Conservation (phyloP, 1,284 basidiomycete genomes). For the Butyriboletus appendiculatus region DNA sequence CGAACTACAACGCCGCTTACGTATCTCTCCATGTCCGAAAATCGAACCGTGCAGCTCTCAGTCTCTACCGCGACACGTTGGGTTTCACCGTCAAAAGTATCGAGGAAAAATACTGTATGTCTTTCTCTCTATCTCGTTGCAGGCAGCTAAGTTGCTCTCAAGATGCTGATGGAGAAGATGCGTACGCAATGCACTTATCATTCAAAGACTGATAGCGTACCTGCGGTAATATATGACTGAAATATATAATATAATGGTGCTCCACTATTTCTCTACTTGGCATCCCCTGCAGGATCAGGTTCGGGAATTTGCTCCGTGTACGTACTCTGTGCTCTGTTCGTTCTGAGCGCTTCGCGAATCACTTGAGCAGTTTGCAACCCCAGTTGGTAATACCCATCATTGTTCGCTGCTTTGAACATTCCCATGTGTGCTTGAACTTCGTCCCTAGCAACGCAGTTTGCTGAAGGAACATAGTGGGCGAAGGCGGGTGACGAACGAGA, state of each 20-base stretch:
- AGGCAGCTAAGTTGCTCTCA: slow-evolving; percentile 9
- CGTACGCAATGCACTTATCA: slow-evolving; percentile 82
- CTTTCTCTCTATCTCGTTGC: background rate
- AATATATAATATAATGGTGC: slow-evolving; percentile 5
- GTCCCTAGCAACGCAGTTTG: slow-evolving; percentile 70
- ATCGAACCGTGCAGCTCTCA: slow-evolving; percentile 88
- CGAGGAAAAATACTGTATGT: slow-evolving; percentile 88
- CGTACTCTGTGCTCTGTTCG: background rate
- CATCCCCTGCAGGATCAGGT: background rate
- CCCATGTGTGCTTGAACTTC: slow-evolving; percentile 88
- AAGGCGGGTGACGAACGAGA: slow-evolving; percentile 50
- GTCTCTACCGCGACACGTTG: slow-evolving; percentile 86
- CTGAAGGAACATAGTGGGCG: slow-evolving; percentile 59
- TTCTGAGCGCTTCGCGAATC: slow-evolving; percentile 55
- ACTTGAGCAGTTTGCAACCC: slow-evolving; percentile 67
- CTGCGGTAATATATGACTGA: slow-evolving; percentile 8
- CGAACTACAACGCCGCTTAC: slow-evolving; percentile 81
- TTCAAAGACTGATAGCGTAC: slow-evolving; percentile 41
- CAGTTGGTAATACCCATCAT: slow-evolving; percentile 88
- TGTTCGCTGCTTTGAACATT: slow-evolving; percentile 85
- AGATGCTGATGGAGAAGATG: slow-evolving; percentile 95
- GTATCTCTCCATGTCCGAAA: slow-evolving; percentile 93
- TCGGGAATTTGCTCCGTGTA: background rate
- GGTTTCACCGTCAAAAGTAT: slow-evolving; percentile 86
- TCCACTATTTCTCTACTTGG: slow-evolving; percentile 4